Conservation (phyloP, 495 filamentous ascomycete genomes). For the Penicillium odoratum region DNA sequence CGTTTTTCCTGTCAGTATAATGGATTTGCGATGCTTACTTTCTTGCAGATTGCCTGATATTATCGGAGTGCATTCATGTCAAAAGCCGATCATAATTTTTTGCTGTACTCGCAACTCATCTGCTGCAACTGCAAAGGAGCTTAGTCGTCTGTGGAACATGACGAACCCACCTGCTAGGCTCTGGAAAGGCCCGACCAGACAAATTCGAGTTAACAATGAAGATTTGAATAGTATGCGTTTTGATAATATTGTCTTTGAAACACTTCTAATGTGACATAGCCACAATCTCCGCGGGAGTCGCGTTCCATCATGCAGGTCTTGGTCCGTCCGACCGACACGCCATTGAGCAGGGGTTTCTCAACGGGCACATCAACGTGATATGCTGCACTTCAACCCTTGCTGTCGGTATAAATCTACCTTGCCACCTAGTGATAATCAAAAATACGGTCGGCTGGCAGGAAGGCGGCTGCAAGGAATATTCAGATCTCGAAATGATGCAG, state of each 20-base stretch:
- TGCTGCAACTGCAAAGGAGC: slow-evolving; percentile 68
- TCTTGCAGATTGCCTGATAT: slow-evolving; percentile 61
- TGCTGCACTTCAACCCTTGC: slow-evolving; percentile 95
- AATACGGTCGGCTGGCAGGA: slow-evolving; percentile 76
- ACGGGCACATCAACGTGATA: slow-evolving; percentile 79
- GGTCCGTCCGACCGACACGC: slow-evolving; percentile 66
- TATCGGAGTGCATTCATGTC: slow-evolving; percentile 72
- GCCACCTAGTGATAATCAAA: slow-evolving; percentile 91
- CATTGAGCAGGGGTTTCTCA: slow-evolving; percentile 72
- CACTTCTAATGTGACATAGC: slow-evolving; percentile 34
- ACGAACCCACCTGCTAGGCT: slow-evolving; percentile 55
- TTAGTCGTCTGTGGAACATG: slow-evolving; percentile 66
- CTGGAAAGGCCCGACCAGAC: slow-evolving; percentile 66
- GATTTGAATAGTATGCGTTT: slow-evolving; percentile 57
- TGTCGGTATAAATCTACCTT: slow-evolving; percentile 91
- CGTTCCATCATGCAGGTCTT: slow-evolving; percentile 92
- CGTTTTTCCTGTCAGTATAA: slow-evolving; percentile 14
- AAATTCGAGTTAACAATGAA: slow-evolving; percentile 56
- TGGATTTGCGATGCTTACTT: not conserved
- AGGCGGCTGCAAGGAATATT: slow-evolving; percentile 69
- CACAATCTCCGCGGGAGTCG: slow-evolving; percentile 69
- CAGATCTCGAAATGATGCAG: slow-evolving; percentile 94
- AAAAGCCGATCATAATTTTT: slow-evolving; percentile 91
- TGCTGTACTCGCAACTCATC: slow-evolving; percentile 83
- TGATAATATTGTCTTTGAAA: not conserved